Base-by-base conservation (phyloP, 768 basidiomycete genomes). In the Daedaleopsis nitida region DNA sequence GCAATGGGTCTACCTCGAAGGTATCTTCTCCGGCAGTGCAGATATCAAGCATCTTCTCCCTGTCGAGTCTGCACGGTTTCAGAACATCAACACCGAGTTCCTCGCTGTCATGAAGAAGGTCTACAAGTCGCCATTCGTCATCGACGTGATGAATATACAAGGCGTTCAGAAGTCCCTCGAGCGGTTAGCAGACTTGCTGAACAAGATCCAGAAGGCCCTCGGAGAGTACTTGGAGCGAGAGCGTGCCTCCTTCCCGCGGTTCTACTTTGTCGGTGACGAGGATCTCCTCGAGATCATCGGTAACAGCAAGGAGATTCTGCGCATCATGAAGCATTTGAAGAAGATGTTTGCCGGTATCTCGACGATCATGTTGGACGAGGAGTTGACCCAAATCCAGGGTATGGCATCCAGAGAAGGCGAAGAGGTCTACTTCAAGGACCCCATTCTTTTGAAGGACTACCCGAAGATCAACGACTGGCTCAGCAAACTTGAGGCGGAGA, bases 281-380 rank as follows among this genome's bases (percentile, higher is more conserved):
- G 97, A 99, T 72, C 77, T 99, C 62, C 82, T 99, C 64, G 97
- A 99, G 75, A 99, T 99, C 68, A 98, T 99, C 65, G 97, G 97
- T 65, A 99, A 99, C 79, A 97, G 94, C 83, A 99, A 98, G 75
- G 96, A 98, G 70, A 97, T 98, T 67, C 76, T 94, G 47, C 91
- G 97, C 42, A 92, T 98, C 75, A 94, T 97, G 93, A 99, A 99
- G 69, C 97, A 98, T 77, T 82, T 99, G 61, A 98, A 98, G 81
- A 99, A 99, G 83, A 99, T 99, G 97, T 99, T 99, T 75, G 97
- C 97, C 21, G 97, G 97, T 27, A 89, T 99, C 42, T 89, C 94
- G 1, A 95, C 94, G 0, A 82, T 98, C 66, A 82, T 79, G 67
- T 81, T 98, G 27, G 93, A 97, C 71, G 92, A 94, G 17, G 94